A percentile compares a stretch with the other conserved stretches of the same genome.
These are phyloP conservation scores for Pestalotiopsis sp. DNA, from an alignment of 2,329 filamentous ascomycete genomes.

Conservation along the genomic window DNA sequence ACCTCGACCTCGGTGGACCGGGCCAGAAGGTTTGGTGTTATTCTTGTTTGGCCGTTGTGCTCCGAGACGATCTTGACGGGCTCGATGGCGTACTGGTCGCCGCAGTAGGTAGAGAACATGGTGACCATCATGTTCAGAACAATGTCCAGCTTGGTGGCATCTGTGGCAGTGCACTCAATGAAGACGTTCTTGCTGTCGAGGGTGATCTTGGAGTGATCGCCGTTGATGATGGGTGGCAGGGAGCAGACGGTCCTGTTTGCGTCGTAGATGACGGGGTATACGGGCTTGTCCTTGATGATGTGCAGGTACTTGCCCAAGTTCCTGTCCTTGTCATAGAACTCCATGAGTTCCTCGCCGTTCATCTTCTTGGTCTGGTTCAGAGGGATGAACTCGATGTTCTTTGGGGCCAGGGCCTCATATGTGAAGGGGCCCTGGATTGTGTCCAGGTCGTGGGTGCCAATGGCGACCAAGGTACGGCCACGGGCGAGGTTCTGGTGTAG, in stretches of 20 bases:
- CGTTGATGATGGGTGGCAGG: conserved; percentile 77
- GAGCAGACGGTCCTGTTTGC: conserved; percentile 86
- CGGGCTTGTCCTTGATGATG: conserved; percentile 90
- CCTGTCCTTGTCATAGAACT: conserved; percentile 93
- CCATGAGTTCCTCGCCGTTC: conserved; percentile 87
- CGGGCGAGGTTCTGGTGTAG: conserved; percentile 94
- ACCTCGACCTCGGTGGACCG: conserved; percentile 81
- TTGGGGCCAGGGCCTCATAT: conserved; percentile 90
- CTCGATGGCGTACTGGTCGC: conserved; percentile 89
- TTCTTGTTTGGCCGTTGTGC: conserved; percentile 82
- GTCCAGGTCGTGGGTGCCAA: conserved; percentile 95
- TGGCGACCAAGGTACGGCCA: conserved; percentile 91
- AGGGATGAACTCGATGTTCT: conserved; percentile 87
- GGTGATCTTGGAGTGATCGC: conserved; percentile 94
- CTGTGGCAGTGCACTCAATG: conserved; percentile 95
- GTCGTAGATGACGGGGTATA: conserved; percentile 96
- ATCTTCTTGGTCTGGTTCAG: conserved; percentile 91
- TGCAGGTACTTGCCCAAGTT: conserved; percentile 88
- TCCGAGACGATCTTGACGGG: conserved; percentile 90
- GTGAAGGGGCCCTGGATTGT: conserved; percentile 94
- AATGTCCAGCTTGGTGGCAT: conserved; percentile 94
- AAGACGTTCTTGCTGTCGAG: conserved; percentile 90
- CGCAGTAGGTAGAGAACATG: conserved; percentile 95
- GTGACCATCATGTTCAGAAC: conserved; percentile 94
- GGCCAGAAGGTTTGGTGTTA: conserved; percentile 80